Conservation (phyloP, 208 protist species). For the Acanthamoeba healyi region DNA sequence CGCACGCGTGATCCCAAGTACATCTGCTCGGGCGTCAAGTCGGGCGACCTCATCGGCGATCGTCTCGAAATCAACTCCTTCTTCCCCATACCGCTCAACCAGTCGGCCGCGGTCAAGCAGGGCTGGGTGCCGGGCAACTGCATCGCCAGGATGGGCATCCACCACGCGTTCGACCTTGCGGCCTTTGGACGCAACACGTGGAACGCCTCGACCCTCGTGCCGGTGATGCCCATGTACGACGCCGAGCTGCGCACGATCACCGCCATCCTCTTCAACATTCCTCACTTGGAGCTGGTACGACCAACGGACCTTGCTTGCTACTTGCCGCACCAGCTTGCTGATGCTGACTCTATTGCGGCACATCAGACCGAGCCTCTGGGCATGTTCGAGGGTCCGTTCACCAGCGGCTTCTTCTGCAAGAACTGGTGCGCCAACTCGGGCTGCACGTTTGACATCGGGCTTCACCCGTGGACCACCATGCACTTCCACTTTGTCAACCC, state of each 20-base stretch:
- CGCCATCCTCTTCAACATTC: slow-evolving; percentile 48
- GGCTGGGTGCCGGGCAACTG: slow-evolving; percentile 21
- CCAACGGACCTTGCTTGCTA: not conserved
- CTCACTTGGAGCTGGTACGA: slow-evolving; percentile 6
- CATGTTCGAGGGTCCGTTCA: slow-evolving; percentile 46
- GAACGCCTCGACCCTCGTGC: slow-evolving; percentile 44
- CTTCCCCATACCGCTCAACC: slow-evolving; percentile 7
- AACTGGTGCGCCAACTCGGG: slow-evolving; percentile 54
- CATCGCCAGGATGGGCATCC: slow-evolving; percentile 34
- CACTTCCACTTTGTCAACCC: slow-evolving; percentile 49
- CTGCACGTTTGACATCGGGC: not conserved
- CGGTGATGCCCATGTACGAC: slow-evolving; percentile 51
- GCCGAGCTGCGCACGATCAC: slow-evolving; percentile 24
- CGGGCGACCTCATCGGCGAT: not conserved
- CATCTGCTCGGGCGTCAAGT: slow-evolving; percentile 5
- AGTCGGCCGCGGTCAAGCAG: not conserved
- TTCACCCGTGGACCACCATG: slow-evolving; percentile 8
- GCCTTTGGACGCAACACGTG: slow-evolving; percentile 1
- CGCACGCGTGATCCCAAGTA: slow-evolving; percentile 28
- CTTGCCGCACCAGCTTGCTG: not conserved
- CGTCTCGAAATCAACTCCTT: slow-evolving; percentile 6
- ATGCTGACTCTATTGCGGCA: not conserved
- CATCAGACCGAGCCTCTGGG: slow-evolving; percentile 14
- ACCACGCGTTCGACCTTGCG: slow-evolving; percentile 40
- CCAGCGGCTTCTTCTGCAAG: slow-evolving; percentile 20